These are phyloP conservation scores for Tuber borchii DNA, from an alignment of 495 filamentous ascomycete species.

Conservation along the genomic window DNA sequence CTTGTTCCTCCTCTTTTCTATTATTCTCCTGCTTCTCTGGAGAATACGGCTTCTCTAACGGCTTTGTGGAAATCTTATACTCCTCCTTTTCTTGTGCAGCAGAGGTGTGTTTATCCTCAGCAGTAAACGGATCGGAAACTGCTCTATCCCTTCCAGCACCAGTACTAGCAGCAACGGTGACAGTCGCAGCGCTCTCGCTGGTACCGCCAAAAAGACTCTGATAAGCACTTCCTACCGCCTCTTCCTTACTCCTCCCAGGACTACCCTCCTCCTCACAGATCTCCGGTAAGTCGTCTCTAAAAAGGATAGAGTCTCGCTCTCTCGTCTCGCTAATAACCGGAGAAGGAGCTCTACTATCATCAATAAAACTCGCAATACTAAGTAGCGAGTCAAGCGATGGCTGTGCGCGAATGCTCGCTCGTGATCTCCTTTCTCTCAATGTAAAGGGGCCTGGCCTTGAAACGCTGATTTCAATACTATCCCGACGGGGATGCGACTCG, in stretches of 20 bases:
- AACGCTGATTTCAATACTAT: slow-evolving; percentile 20
- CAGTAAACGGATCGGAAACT: slow-evolving; percentile 11
- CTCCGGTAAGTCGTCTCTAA: slow-evolving; percentile 7
- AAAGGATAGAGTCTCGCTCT: slow-evolving; percentile 15
- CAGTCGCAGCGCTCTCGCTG: not conserved
- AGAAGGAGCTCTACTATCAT: slow-evolving; percentile 16
- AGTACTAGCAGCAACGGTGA: not conserved
- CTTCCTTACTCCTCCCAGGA: slow-evolving; percentile 8
- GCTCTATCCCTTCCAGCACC: slow-evolving; percentile 4
- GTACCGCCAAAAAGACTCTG: slow-evolving; percentile 31
- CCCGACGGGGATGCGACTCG: slow-evolving; percentile 11
- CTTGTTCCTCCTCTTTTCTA: not conserved
- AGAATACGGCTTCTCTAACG: slow-evolving; percentile 10
- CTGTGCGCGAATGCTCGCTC: slow-evolving; percentile 27
- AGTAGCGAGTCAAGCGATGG: slow-evolving; percentile 32
- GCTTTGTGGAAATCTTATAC: not conserved
- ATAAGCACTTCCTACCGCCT: slow-evolving; percentile 12
- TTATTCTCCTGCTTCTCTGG: slow-evolving; percentile 9
- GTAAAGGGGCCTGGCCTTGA: not conserved
- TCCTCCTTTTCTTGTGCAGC: not conserved
- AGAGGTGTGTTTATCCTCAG: not conserved
- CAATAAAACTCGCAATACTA: slow-evolving; percentile 18
- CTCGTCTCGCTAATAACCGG: slow-evolving; percentile 15
- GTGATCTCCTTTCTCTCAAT: slow-evolving; percentile 3
- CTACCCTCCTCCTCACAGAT: not conserved